phyloP scores from a whole-genome alignment of 2,329 filamentous ascomycete genomes.

The Alternaria conjuncta region DNA sequence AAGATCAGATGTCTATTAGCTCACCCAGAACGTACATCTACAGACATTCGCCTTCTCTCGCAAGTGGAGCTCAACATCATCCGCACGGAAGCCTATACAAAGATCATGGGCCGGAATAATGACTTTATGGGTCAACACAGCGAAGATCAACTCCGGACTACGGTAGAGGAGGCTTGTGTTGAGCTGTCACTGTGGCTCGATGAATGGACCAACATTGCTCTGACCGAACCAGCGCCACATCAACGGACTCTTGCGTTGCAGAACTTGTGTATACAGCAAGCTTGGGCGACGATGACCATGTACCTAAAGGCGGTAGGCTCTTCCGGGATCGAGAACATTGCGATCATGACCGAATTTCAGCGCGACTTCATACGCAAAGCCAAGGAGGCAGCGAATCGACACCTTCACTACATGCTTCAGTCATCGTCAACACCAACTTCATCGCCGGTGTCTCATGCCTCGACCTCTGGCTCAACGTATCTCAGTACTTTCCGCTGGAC shows the following conservation, averaged over 20 bases:
- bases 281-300: slow-evolving; percentile 62
- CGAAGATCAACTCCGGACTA: slow-evolving; percentile 27
- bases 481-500: slow-evolving; percentile 60
- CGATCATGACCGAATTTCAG: slow-evolving; percentile 59
- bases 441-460: slow-evolving; percentile 21
- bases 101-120: slow-evolving; percentile 19
- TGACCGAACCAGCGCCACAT: slow-evolving; percentile 16
- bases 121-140: slow-evolving; percentile 16
- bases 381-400: slow-evolving; percentile 59
- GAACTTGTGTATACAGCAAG: slow-evolving; percentile 60
- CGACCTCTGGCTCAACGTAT: slow-evolving; percentile 43
- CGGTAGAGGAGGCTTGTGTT: slow-evolving; percentile 28
- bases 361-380: slow-evolving; percentile 57
- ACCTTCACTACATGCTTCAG: slow-evolving; percentile 57
- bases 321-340: slow-evolving; percentile 59
- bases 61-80: slow-evolving; percentile 59
- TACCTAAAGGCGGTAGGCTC: slow-evolving; percentile 59
- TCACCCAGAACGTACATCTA: slow-evolving; percentile 52
- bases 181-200: slow-evolving; percentile 52
- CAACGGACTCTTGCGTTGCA: slow-evolving; percentile 40
- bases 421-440: slow-evolving; percentile 23
- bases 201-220: slow-evolving; percentile 43
- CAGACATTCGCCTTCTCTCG: slow-evolving; percentile 61
- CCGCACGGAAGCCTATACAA: slow-evolving; percentile 39
- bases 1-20: slow-evolving; percentile 55